Percentiles rank a stretch among this genome's conserved stretches.
phyloP scores from a whole-genome alignment of 305 asterid genomes.

The Fraxinus paxiana region DNA sequence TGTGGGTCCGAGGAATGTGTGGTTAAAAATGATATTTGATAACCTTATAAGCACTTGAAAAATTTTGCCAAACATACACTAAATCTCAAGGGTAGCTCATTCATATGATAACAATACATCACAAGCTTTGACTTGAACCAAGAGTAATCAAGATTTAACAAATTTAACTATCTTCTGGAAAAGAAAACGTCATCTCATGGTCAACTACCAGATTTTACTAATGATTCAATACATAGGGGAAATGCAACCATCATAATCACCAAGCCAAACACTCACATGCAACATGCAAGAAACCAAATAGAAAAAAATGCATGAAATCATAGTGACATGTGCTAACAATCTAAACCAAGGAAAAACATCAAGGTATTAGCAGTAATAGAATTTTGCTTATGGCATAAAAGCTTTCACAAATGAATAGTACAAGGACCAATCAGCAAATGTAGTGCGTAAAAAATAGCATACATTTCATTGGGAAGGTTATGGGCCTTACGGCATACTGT shows the following conservation, averaged over 20 bases:
- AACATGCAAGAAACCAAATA: slow-evolving; percentile 3
- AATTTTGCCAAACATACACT: not conserved
- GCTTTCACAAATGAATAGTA: not conserved
- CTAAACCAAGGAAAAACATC: not conserved
- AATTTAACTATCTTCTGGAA: not conserved
- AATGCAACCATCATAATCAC: slow-evolving; percentile 12
- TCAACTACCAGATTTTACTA: not conserved
- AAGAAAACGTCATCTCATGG: not conserved
- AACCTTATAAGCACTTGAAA: not conserved
- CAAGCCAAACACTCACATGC: not conserved
- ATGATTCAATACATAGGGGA: not conserved
- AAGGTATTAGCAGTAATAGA: not conserved
- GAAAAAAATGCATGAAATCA: slow-evolving; percentile 15
- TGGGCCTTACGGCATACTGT: slow-evolving; percentile 38
- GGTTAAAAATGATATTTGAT: too few relatives aligned
- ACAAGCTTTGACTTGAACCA: not conserved
- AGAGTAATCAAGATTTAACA: not conserved
- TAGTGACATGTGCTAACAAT: not conserved
- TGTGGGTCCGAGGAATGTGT: not conserved
- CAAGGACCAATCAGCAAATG: slow-evolving; percentile 8
- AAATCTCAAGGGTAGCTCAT: not conserved
- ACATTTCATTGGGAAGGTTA: slow-evolving; percentile 43
- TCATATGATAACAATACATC: not conserved
- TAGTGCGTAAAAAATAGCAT: slow-evolving; percentile 24
- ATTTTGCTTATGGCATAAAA: slow-evolving; percentile 3